These are phyloP conservation scores for Epichloe bromicola DNA, from an alignment of 2,329 filamentous ascomycete species.

Conservation along the genomic window DNA sequence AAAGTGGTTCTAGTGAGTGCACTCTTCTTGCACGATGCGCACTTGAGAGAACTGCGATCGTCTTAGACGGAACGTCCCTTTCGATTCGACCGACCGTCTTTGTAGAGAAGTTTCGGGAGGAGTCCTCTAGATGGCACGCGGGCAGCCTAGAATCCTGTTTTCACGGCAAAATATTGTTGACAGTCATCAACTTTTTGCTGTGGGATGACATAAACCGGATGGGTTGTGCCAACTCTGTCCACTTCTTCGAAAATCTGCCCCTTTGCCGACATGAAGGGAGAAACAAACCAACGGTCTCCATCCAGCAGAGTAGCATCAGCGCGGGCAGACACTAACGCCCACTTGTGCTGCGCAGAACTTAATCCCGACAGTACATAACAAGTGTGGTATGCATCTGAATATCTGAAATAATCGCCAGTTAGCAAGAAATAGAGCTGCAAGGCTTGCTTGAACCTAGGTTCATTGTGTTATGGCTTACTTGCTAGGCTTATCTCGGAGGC, in stretches of 20 bases:
- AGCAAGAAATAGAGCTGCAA: neutral
- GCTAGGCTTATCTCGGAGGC: slow-evolving; percentile 84
- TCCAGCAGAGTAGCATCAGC: slow-evolving; percentile 20
- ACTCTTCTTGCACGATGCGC: neutral
- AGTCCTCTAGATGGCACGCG: neutral
- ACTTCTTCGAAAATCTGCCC: slow-evolving; percentile 54
- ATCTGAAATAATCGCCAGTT: slow-evolving; percentile 29
- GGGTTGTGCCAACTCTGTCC: slow-evolving; percentile 57
- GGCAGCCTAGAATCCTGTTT: slow-evolving; percentile 38
- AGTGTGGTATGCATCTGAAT: slow-evolving; percentile 80
- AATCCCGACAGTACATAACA: slow-evolving; percentile 84
- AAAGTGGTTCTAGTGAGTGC: no score
- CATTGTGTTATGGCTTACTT: slow-evolving; percentile 42
- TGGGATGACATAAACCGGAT: slow-evolving; percentile 79
- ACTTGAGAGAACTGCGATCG: neutral
- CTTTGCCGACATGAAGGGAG: slow-evolving; percentile 37
- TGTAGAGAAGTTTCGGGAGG: neutral
- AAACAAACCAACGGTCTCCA: slow-evolving; percentile 31
- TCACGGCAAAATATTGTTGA: slow-evolving; percentile 49
- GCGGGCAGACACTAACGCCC: slow-evolving; percentile 29
- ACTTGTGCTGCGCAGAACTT: slow-evolving; percentile 65
- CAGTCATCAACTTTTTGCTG: slow-evolving; percentile 53
- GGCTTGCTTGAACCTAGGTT: neutral
- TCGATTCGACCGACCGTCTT: neutral
- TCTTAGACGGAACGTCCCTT: neutral